Base-by-base conservation (phyloP, 306 rosid species). In the Inga leiocalycina region DNA sequence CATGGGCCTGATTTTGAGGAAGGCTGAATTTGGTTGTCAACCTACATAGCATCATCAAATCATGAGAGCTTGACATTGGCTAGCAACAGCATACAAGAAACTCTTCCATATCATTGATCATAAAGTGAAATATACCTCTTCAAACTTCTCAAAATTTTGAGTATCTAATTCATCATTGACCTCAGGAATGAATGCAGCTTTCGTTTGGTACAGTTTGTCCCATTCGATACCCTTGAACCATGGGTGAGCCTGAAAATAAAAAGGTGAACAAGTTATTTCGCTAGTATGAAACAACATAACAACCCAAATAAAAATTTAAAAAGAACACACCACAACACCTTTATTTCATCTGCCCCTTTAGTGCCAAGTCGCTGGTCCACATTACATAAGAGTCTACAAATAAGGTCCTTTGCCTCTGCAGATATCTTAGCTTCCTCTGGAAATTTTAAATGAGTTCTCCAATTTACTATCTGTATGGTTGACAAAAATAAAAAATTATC, bases 81-180 rank as follows among this genome's bases (percentile, higher is more conserved):
- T 59, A 86, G 88, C 81, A 61, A 75, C 79, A 52, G 79, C 69
- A 52, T 73, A 78, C 20, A 77, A 87, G 83, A 43, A 27, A 34
- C 66, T 78, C 65, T 56, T 61, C 4, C 71, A 79, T 78, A 76
- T 75, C 65, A 70, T 75, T 22, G 41, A 74, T 64, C 64, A 82
- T 67, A 59, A 48, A 62, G 67, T 2, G 81, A 6, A 34, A 80
- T 44, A 32, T 88, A 97, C 99, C 98, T 94, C 99, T 52, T 97
- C 98, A 88, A 97, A 97, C 92, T 97, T 97, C 89, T 97, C 98
- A 87, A 97, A 97, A 85, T 97, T 97, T 87, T 96, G 99, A 88
- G 99, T 96, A 87, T 96, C 99, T 79, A 96, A 85, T 87, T 94
- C 99, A 84, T 87, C 97, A 71, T 92, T 94, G 90, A 96, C 99